These are phyloP conservation scores for Cenchrus purpureus DNA, from an alignment of 176 grass and related monocot genomes.

Conservation along the genomic window DNA sequence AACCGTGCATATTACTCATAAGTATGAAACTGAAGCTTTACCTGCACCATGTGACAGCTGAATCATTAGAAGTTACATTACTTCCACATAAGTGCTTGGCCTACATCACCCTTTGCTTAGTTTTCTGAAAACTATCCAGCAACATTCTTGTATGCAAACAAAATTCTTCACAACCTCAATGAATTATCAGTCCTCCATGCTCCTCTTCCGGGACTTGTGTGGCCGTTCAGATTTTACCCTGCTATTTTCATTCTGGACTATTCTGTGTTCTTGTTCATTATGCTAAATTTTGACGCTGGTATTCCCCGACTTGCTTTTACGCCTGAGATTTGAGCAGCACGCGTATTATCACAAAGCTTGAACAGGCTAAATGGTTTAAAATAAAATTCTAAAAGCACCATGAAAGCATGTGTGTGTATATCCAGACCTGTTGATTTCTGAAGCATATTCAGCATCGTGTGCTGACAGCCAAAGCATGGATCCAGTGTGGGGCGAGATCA, in stretches of 20 bases:
- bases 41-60: neutral
- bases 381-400: constrained; percentile 12
- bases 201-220: constrained; percentile 51
- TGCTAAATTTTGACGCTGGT: constrained; percentile 23
- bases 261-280: constrained; percentile 32
- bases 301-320: constrained; percentile 24
- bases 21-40: too few relatives aligned
- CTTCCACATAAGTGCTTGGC: neutral
- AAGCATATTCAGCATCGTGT: constrained; percentile 56
- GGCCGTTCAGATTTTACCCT: constrained; percentile 29
- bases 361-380: neutral
- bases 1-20: too few relatives aligned
- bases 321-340: constrained; percentile 42
- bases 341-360: constrained; percentile 31
- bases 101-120: neutral
- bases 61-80: neutral
- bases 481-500: constrained; percentile 73
- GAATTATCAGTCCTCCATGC: constrained; percentile 32
- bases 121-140: neutral
- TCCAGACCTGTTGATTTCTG: constrained; percentile 55
- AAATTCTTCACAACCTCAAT: constrained; percentile 1
- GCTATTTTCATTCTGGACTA: neutral
- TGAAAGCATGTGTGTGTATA: constrained; percentile 6
- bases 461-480: constrained; percentile 69
- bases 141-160: neutral